Percentiles rank a stretch among this genome's conserved stretches.
Evolutionary conservation across 164 flowering plant species (phyloP).

Genomic region (Chimonanthus praecox): DNA sequence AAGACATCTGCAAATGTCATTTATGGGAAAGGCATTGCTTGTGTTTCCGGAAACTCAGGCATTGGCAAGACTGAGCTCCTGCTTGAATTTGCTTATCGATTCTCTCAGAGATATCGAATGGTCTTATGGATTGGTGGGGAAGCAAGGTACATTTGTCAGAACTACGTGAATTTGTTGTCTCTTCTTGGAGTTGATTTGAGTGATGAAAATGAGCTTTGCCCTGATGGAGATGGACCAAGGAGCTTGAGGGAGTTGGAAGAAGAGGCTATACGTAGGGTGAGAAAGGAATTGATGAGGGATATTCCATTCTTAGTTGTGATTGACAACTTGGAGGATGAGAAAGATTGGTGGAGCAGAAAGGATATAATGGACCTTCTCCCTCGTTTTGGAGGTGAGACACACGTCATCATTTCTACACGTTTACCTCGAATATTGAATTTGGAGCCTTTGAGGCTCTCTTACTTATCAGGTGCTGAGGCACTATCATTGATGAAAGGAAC

Average conservation of each 20-base stretch:
- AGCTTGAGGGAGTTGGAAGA: slow-evolving; percentile 89
- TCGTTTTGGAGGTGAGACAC: slow-evolving; percentile 88
- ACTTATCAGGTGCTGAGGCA: slow-evolving; percentile 78
- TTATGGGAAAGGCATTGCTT: slow-evolving; percentile 86
- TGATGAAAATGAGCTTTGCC: slow-evolving; percentile 35
- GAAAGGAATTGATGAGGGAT: slow-evolving; percentile 79
- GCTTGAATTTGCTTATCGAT: slow-evolving; percentile 77
- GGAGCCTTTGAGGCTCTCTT: slow-evolving; percentile 75
- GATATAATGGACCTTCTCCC: slow-evolving; percentile 90
- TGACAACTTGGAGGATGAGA: slow-evolving; percentile 84
- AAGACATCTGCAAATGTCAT: slow-evolving; percentile 42
- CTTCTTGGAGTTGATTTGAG: slow-evolving; percentile 74
- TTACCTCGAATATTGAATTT: slow-evolving; percentile 65
- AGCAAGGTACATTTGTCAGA: slow-evolving; percentile 71
- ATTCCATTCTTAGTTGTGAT: slow-evolving; percentile 75
- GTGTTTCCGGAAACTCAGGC: slow-evolving; percentile 83
- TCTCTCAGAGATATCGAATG: slow-evolving; percentile 78
- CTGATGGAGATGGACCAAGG: slow-evolving; percentile 45
- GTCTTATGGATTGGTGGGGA: slow-evolving; percentile 92
- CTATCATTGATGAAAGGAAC: slow-evolving; percentile 76
- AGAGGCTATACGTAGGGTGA: slow-evolving; percentile 57
- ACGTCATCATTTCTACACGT: slow-evolving; percentile 73
- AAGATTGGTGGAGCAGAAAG: slow-evolving; percentile 91
- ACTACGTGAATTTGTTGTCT: slow-evolving; percentile 69
- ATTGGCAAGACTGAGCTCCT: slow-evolving; percentile 88